These are phyloP conservation scores for Cladosporium velox DNA, from an alignment of 2,329 filamentous ascomycete genomes.

Conservation along the genomic window DNA sequence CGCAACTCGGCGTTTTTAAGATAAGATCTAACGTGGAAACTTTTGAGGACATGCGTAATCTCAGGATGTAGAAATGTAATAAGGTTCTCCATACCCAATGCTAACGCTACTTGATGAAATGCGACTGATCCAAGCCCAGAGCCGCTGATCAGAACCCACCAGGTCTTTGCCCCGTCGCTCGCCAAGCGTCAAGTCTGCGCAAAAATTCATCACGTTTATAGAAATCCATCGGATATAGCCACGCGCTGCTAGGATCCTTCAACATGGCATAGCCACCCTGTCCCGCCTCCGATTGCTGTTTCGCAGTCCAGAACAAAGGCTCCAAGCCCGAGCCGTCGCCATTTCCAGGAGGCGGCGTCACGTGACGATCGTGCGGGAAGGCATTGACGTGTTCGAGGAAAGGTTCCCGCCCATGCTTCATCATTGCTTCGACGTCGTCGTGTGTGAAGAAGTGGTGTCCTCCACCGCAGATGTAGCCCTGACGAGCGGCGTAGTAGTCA, in stretches of 20 bases:
- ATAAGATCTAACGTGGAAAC: too few species aligned
- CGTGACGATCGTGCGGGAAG: rapidly evolving
- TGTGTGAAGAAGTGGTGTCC: constrained; percentile 7
- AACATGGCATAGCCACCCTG: background rate
- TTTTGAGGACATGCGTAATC: background rate
- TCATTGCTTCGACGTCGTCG: constrained; percentile 11
- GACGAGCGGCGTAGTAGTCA: background rate
- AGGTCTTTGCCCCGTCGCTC: background rate
- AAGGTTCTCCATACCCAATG: background rate
- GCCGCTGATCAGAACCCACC: background rate
- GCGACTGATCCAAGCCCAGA: background rate
- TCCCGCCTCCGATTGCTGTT: background rate
- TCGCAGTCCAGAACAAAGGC: constrained; percentile 1
- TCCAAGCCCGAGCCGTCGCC: constrained; percentile 6
- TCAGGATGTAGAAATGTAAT: background rate
- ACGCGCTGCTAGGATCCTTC: background rate
- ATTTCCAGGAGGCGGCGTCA: constrained; percentile 12
- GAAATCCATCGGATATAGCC: background rate
- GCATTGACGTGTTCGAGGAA: background rate
- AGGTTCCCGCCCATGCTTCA: background rate
- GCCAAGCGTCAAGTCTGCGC: background rate
- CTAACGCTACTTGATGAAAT: background rate
- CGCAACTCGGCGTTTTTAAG: too few species aligned
- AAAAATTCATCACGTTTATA: background rate
- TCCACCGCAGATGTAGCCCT: constrained; percentile 21